phyloP scores from a whole-genome alignment of 495 filamentous ascomycete genomes.

The Articulospora tetracladia region DNA sequence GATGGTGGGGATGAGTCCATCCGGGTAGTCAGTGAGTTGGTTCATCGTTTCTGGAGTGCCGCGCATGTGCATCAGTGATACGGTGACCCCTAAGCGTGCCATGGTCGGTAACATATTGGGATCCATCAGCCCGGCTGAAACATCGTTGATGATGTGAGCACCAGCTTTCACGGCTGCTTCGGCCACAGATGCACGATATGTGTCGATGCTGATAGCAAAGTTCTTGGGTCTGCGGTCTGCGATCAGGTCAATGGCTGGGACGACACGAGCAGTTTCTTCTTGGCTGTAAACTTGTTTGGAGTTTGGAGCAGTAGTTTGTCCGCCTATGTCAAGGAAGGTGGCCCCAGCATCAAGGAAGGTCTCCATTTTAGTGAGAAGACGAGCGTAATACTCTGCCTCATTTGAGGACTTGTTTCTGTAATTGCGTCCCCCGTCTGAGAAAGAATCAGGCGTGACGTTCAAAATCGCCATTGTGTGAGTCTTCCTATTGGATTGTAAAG shows the following conservation, averaged over 20 bases:
- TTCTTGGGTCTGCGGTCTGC: constrained; percentile 57
- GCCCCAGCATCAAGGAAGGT: constrained; percentile 62
- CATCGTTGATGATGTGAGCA: constrained; percentile 93
- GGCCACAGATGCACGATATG: constrained; percentile 86
- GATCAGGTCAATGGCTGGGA: constrained; percentile 73
- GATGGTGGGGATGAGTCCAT: constrained; percentile 68
- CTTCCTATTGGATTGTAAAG: constrained; percentile 56
- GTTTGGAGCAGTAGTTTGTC: constrained; percentile 83
- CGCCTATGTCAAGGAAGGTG: constrained; percentile 87
- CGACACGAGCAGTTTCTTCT: constrained; percentile 74
- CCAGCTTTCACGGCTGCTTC: constrained; percentile 73
- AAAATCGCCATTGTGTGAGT: constrained; percentile 92
- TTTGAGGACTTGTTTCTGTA: constrained; percentile 5
- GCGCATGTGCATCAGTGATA: constrained; percentile 95
- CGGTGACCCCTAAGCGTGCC: constrained; percentile 72
- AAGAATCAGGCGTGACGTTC: constrained; percentile 95
- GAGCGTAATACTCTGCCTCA: constrained; percentile 10
- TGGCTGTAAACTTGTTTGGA: constrained; percentile 58
- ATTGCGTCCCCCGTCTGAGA: constrained; percentile 83
- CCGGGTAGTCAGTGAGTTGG: constrained; percentile 61
- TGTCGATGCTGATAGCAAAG: constrained; percentile 81
- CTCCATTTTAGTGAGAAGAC: not conserved
- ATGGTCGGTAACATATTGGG: constrained; percentile 77
- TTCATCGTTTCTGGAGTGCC: constrained; percentile 85
- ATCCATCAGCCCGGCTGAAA: constrained; percentile 80